Percentiles rank a stretch among this genome's conserved stretches.
Conservation (phyloP, 2,329 filamentous ascomycete genomes). For the Colletotrichum sp. region DNA sequence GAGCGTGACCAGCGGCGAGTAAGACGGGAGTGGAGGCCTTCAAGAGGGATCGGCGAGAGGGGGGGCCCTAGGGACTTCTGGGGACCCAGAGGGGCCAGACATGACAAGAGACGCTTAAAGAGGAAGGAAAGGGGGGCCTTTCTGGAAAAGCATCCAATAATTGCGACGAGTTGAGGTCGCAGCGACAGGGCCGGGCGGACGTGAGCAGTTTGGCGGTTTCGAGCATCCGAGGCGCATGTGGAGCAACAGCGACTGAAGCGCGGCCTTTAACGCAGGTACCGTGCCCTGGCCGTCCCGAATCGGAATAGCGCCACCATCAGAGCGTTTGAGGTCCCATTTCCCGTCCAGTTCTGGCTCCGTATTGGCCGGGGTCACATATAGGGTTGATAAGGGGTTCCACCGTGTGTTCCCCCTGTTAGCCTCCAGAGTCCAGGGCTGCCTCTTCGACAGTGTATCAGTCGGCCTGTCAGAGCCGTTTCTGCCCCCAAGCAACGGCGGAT, state of each 20-base stretch:
- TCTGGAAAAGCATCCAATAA: not conserved
- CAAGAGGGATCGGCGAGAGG: constrained; percentile 15
- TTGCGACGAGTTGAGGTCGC: not conserved
- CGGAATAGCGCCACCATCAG: constrained; percentile 4
- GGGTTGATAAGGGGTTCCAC: not conserved
- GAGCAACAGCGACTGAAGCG: constrained; percentile 7
- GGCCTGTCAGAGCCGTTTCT: not conserved
- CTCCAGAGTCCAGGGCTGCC: not conserved
- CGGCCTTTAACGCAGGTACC: constrained; percentile 15
- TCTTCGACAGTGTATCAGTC: not conserved
- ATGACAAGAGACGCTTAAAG: not conserved
- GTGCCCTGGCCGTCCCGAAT: not conserved
- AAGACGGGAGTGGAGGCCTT: constrained; percentile 16
- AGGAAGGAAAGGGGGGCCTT: not conserved
- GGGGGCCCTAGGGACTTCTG: not conserved
- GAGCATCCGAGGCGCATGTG: constrained; percentile 3
- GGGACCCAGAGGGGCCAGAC: not conserved
- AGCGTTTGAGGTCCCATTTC: constrained; percentile 18
- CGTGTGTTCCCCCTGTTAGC: not conserved
- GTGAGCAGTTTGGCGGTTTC: constrained; percentile 16
- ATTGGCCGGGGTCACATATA: constrained; percentile 8
- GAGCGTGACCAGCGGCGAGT: not conserved
- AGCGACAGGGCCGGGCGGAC: not conserved
- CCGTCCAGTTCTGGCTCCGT: not conserved
- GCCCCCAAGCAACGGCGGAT: not conserved